A percentile compares a stretch with the other conserved stretches of the same genome.
These are phyloP conservation scores for Aegilops tauschii DNA, from an alignment of 176 grass and related monocot genomes.

Conservation along the genomic window DNA sequence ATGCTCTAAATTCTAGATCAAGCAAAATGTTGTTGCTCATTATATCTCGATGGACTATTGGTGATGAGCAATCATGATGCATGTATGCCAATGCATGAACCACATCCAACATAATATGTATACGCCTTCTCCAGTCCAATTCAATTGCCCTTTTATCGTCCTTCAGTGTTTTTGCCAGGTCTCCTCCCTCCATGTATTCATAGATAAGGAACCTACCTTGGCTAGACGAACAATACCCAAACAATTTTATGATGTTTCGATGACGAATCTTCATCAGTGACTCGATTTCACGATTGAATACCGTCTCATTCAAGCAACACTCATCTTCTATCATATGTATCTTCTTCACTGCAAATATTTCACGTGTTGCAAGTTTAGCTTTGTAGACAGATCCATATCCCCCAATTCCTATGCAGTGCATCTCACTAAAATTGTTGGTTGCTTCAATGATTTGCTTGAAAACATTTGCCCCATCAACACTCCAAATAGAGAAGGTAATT, in stretches of 20 bases:
- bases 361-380: neutral
- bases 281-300: neutral
- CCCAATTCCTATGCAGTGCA: neutral
- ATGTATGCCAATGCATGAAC: neutral
- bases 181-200: neutral
- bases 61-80: neutral
- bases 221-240: neutral
- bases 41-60: neutral
- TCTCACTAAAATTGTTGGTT: neutral
- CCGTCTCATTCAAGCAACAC: rapidly evolving
- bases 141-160: neutral
- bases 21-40: neutral
- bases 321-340: neutral
- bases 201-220: neutral
- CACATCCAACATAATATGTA: neutral
- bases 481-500: neutral
- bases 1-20: neutral
- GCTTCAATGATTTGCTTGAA: neutral
- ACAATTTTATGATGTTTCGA: neutral
- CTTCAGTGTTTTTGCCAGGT: neutral
- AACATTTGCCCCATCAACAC: neutral
- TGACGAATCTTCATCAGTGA: neutral
- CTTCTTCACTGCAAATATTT: neutral
- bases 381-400: neutral
- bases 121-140: neutral